Evolutionary conservation across 2,329 filamentous ascomycete species (phyloP).

Genomic region (Sporothrix humicola): DNA sequence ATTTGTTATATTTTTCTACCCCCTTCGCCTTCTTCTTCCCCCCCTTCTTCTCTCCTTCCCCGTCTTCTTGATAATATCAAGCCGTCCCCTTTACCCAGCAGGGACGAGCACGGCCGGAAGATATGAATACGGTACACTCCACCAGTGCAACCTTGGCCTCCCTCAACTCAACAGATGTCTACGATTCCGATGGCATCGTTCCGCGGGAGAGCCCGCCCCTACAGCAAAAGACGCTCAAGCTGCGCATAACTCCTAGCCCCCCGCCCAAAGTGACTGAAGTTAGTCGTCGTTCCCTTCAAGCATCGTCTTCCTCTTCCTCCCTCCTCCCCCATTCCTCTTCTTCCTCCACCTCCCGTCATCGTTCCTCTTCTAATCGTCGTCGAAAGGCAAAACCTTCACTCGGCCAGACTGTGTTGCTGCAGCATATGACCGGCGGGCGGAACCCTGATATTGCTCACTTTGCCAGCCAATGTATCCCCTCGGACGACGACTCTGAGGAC

Average conservation of each 20-base stretch:
- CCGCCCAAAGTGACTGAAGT: conserved; percentile 53
- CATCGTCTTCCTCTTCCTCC: conserved; percentile 41
- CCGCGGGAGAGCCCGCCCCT: conserved; percentile 50
- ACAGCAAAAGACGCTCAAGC: conserved; percentile 49
- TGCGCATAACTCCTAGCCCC: conserved; percentile 59
- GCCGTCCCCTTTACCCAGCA: conserved; percentile 39
- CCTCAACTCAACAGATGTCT: conserved; percentile 45
- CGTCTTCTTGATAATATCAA: conserved; percentile 25
- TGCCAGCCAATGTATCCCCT: conserved; percentile 61
- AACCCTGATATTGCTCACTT: conserved; percentile 66
- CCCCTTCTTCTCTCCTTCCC: conserved; percentile 12
- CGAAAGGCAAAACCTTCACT: conserved; percentile 62
- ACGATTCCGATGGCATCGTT: conserved; percentile 53
- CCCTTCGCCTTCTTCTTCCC: neutral
- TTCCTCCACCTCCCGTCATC: conserved; percentile 47
- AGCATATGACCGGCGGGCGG: conserved; percentile 66
- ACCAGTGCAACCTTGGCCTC: conserved; percentile 39
- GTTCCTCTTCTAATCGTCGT: conserved; percentile 57
- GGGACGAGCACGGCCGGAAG: conserved; percentile 41
- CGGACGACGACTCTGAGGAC: conserved; percentile 30
- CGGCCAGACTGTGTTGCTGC: conserved; percentile 71
- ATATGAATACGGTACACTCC: conserved; percentile 50
- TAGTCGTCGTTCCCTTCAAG: conserved; percentile 49
- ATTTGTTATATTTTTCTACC: neutral
- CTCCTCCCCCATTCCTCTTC: conserved; percentile 31